A percentile compares a stretch with the other conserved stretches of the same genome.
Conservation (phyloP, 352 stramenopile genomes). For the Pythium aphanidermatum region DNA sequence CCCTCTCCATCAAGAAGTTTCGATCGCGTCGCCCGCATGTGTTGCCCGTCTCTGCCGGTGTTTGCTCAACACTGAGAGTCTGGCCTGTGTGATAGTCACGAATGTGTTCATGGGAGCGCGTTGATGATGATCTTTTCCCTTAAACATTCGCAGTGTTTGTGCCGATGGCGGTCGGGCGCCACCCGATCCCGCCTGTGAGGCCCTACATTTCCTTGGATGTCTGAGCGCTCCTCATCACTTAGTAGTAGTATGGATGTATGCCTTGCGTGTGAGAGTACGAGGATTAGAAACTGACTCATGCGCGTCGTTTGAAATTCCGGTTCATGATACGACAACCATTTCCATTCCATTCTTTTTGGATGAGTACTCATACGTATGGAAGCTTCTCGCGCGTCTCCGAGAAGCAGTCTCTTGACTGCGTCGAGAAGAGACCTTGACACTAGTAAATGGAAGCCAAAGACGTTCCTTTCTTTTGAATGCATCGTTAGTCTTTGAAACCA, state of each 20-base stretch:
- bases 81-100: too few relatives aligned
- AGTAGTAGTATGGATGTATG: neutral
- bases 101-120: constrained; percentile 25
- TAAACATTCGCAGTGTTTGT: constrained; percentile 88
- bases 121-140: constrained; percentile 76
- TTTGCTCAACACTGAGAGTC: constrained; percentile 35
- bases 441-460: neutral
- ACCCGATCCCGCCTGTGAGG: constrained; percentile 54
- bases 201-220: constrained; percentile 47
- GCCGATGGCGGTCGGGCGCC: constrained; percentile 60
- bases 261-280: constrained; percentile 26
- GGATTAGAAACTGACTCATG: constrained; percentile 27
- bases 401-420: neutral
- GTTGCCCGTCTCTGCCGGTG: constrained; percentile 11
- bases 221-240: constrained; percentile 26
- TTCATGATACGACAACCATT: constrained; percentile 30
- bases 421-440: neutral
- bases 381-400: too few relatives aligned
- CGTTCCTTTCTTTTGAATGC: neutral
- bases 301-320: constrained; percentile 26
- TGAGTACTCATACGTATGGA: too few relatives aligned
- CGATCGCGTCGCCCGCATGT: neutral
- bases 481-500: neutral
- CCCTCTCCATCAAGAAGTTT: constrained; percentile 30
- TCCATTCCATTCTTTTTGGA: constrained; percentile 30